phyloP scores from a whole-genome alignment of 805 yeast genomes.

The Candida wancherniae region DNA sequence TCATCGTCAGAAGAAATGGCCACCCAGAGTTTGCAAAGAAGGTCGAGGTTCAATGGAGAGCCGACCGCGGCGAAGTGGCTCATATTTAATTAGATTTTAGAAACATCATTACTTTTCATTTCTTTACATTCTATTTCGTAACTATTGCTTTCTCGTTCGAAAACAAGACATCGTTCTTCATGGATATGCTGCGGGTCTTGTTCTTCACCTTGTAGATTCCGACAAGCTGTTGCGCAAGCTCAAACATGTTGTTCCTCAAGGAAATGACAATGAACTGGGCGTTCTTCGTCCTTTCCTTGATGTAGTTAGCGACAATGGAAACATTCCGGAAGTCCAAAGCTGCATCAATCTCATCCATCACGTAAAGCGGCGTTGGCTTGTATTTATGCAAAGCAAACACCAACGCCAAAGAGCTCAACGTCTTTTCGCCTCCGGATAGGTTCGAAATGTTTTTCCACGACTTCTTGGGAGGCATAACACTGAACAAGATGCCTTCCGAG shows the following conservation, averaged over 20 bases:
- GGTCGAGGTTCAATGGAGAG: conserved; percentile 31
- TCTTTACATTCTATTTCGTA: not conserved
- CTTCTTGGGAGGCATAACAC: conserved; percentile 99
- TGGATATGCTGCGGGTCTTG: conserved; percentile 80
- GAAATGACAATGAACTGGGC: conserved; percentile 97
- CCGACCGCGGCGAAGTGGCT: conserved; percentile 13
- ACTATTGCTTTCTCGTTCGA: conserved; percentile 2
- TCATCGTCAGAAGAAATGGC: conserved; percentile 59
- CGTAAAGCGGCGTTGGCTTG: conserved; percentile 95
- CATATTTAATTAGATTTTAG: conserved; percentile 5
- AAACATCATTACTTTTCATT: not conserved
- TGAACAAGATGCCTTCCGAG: conserved; percentile 90
- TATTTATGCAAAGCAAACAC: conserved; percentile 95
- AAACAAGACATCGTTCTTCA: conserved; percentile 57
- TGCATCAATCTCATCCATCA: conserved; percentile 99
- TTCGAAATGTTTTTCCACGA: conserved; percentile 96
- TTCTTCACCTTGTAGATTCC: conserved; percentile 93
- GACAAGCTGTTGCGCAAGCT: conserved; percentile 86
- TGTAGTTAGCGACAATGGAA: conserved; percentile 94
- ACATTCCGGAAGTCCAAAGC: conserved; percentile 96
- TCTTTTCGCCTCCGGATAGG: conserved; percentile 96
- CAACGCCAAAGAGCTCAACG: conserved; percentile 87
- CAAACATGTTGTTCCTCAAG: conserved; percentile 95
- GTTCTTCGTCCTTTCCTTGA: conserved; percentile 89
- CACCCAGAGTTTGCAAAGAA: conserved; percentile 66